Evolutionary conservation across 2,329 filamentous ascomycete species (phyloP), one percentile per base, ranked within the genome.

Genomic region (Mariannaea sp.): DNA sequence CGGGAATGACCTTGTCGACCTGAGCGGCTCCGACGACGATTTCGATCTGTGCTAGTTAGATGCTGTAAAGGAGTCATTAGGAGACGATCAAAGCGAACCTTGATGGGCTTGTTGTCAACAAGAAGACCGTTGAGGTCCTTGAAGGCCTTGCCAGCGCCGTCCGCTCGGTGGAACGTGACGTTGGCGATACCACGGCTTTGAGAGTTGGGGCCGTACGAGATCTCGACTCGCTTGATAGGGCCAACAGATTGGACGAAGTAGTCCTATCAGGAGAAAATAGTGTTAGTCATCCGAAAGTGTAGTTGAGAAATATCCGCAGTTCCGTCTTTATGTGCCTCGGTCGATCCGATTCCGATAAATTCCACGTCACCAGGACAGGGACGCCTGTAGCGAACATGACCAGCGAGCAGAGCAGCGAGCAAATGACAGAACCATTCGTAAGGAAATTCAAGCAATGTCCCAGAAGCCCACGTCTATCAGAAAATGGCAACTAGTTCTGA

Each of bases 121-220:
- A 94, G 84, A 55, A 97, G 84, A 58, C 92, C 92, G 68, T 99
- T 95, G 65, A 96, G 80, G 59, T 88, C 85, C 67, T 87, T 82
- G 65, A 91, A 89, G 56, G 94, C 94, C 75, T 91, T 90, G 70
- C 85, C 85, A 61, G 93, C 94, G 60, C 89, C 89, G 64, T 91
- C 90, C 20, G 87, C 76, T 68, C 90, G 90, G 72, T 76, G 76
- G 79, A 99, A 99, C 60, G 87, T 86, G 65, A 99, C 89, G 49
- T 91, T 94, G 66, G 92, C 92, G 70, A 93, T 90, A 62, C 94
- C 94, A 70, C 92, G 90, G 81, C 92, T 97, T 65, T 87, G 84
- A 60, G 93, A 93, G 71, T 90, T 91, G 60, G 93, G 90, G 68
- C 93, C 94, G 76, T 99, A 99, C 45, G 90, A 91, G 67, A 99